phyloP scores from a whole-genome alignment of 345 rosid species.

The Draba incana region DNA sequence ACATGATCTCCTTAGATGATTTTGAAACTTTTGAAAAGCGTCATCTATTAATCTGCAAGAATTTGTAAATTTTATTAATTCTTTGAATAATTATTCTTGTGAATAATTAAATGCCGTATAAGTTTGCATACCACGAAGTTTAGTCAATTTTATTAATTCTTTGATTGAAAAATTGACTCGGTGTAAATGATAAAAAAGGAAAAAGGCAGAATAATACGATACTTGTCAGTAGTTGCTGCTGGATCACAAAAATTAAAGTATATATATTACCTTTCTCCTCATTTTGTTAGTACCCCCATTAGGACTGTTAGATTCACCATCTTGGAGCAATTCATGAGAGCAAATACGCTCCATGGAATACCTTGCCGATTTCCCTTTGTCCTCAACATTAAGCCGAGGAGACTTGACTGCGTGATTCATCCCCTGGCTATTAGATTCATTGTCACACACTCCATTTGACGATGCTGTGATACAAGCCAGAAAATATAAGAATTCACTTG shows the following conservation, averaged over 20 bases:
- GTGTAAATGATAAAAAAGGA: background rate
- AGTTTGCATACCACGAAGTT: too few relatives aligned
- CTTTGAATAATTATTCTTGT: too few relatives aligned
- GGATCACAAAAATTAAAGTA: too few relatives aligned
- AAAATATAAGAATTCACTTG: too few relatives aligned
- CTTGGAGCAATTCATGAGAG: constrained; percentile 83
- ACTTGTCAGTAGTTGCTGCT: background rate
- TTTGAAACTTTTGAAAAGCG: too few relatives aligned
- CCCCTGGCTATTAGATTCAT: constrained; percentile 42
- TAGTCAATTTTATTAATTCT: too few relatives aligned
- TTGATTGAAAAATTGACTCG: background rate
- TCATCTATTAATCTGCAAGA: too few relatives aligned
- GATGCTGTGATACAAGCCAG: constrained; percentile 48
- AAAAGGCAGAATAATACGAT: background rate
- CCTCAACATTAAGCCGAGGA: constrained; percentile 40
- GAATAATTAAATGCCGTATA: too few relatives aligned
- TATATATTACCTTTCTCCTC: constrained; percentile 70
- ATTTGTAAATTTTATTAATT: too few relatives aligned
- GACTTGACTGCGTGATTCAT: constrained; percentile 46
- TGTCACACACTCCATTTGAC: constrained; percentile 43
- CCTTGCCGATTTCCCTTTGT: constrained; percentile 46
- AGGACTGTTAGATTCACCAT: constrained; percentile 49
- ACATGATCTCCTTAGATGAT: too few relatives aligned
- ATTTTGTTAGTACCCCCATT: constrained; percentile 47
- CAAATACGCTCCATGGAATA: constrained; percentile 64